Conservation (phyloP, 805 yeast genomes). For the Ogataea nakhonphanomensis region DNA sequence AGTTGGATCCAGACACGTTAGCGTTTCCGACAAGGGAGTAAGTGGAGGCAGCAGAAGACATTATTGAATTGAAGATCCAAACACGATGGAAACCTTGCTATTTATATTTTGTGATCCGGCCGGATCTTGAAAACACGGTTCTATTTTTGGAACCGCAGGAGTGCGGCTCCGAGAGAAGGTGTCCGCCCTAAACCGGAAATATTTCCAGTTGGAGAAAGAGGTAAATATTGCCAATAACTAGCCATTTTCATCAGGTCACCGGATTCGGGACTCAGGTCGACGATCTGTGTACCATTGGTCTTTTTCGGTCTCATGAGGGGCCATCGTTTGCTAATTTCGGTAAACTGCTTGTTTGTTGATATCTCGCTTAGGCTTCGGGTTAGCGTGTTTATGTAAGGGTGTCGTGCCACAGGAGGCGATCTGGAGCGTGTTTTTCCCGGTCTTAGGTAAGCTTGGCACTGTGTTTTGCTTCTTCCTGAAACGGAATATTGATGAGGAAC, state of each 20-base stretch:
- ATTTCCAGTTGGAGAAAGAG: slow-evolving; percentile 8
- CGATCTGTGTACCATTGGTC: not conserved
- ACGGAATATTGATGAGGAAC: slow-evolving; percentile 14
- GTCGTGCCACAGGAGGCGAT: slow-evolving; percentile 8
- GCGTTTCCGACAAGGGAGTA: slow-evolving; percentile 18
- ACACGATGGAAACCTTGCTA: slow-evolving; percentile 5
- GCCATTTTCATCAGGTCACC: not conserved
- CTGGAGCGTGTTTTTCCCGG: not conserved
- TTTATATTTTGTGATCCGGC: slow-evolving; percentile 13
- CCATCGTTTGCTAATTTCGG: no score
- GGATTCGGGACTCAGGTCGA: not conserved
- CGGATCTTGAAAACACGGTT: slow-evolving; percentile 11
- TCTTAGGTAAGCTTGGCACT: not conserved
- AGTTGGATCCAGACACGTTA: slow-evolving; percentile 20
- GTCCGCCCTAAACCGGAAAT: slow-evolving; percentile 6
- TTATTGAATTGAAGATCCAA: not conserved
- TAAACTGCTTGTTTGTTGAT: not conserved
- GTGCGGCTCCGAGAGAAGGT: slow-evolving; percentile 16
- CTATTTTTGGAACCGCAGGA: slow-evolving; percentile 18
- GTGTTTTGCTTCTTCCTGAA: slow-evolving; percentile 16
- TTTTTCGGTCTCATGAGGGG: not conserved
- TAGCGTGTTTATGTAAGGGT: slow-evolving; percentile 1
- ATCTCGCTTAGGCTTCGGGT: not conserved
- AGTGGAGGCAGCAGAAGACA: slow-evolving; percentile 10
- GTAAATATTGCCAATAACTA: slow-evolving; percentile 3